Percentiles rank a stretch among this genome's conserved stretches.
phyloP scores from a whole-genome alignment of 225 moss, liverwort and hornwort genomes.

The Pseudisothecium myosuroides region DNA sequence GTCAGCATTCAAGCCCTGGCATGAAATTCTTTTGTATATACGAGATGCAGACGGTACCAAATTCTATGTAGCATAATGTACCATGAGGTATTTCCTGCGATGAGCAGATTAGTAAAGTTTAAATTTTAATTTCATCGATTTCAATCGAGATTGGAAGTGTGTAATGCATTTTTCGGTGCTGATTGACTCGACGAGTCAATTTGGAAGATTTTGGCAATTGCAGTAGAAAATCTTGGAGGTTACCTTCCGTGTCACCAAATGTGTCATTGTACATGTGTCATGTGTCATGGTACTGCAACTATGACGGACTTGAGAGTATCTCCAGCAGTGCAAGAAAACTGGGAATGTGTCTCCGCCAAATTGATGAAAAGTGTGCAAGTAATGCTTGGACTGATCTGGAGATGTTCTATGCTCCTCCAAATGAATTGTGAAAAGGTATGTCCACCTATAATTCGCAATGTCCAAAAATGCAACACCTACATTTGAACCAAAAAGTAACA shows the following conservation, averaged over 20 bases:
- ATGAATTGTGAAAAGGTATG: too few species aligned
- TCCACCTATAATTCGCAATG: rapidly evolving
- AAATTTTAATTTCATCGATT: background rate
- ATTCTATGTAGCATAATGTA: background rate
- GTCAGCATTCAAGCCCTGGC: background rate
- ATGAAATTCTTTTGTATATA: background rate
- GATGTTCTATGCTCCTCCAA: too few species aligned
- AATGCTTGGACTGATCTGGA: background rate
- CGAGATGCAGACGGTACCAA: background rate
- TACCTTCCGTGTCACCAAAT: too few species aligned
- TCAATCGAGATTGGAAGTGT: background rate
- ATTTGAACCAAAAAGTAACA: background rate
- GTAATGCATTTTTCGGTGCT: background rate
- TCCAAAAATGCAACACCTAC: background rate
- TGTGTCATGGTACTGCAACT: background rate
- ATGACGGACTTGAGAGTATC: background rate
- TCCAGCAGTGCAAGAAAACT: background rate
- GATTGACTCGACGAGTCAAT: background rate
- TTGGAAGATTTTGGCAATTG: background rate
- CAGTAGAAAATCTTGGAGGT: background rate
- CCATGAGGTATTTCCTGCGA: background rate
- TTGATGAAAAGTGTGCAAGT: background rate
- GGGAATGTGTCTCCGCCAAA: background rate
- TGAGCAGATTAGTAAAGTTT: background rate
- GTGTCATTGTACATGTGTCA: background rate